A percentile compares a stretch with the other conserved stretches of the same genome.
Conservation (phyloP, 441 rosid genomes). For the Gossypium aridum region DNA sequence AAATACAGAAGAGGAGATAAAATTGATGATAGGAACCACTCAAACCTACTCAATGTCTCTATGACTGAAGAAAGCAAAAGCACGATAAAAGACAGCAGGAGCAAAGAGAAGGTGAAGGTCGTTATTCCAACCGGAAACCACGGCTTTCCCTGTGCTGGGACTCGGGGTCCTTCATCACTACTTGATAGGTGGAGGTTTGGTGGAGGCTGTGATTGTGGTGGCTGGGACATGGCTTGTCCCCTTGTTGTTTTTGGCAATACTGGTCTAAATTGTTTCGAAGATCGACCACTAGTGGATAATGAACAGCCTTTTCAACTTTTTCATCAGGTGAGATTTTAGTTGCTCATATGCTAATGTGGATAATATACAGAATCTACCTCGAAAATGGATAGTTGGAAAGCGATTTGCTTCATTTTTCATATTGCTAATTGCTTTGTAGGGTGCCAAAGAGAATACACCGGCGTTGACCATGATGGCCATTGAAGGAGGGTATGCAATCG, state of each 20-base stretch:
- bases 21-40: conserved; percentile 25
- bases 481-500: conserved; percentile 68
- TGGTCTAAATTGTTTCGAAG: conserved; percentile 31
- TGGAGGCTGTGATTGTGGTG: conserved; percentile 98
- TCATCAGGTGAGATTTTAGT: conserved; percentile 47
- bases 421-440: conserved; percentile 34
- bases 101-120: conserved; percentile 47
- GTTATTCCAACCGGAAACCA: conserved; percentile 81
- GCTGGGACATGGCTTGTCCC: conserved; percentile 99
- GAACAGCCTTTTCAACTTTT: conserved; percentile 58
- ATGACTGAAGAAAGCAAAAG: conserved; percentile 32
- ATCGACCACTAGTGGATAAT: conserved; percentile 42
- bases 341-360: background rate
- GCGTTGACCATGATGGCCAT: conserved; percentile 54
- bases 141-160: conserved; percentile 52
- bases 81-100: conserved; percentile 19
- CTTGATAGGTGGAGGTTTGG: conserved; percentile 87
- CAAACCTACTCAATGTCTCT: conserved; percentile 47
- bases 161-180: conserved; percentile 59
- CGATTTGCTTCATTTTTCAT: background rate
- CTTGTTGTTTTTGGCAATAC: conserved; percentile 64
- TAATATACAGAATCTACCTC: background rate
- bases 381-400: background rate
- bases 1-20: conserved; percentile 37
- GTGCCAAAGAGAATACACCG: conserved; percentile 53